phyloP scores from a whole-genome alignment of 1,284 basidiomycete genomes.

The Flammula alnicola region DNA sequence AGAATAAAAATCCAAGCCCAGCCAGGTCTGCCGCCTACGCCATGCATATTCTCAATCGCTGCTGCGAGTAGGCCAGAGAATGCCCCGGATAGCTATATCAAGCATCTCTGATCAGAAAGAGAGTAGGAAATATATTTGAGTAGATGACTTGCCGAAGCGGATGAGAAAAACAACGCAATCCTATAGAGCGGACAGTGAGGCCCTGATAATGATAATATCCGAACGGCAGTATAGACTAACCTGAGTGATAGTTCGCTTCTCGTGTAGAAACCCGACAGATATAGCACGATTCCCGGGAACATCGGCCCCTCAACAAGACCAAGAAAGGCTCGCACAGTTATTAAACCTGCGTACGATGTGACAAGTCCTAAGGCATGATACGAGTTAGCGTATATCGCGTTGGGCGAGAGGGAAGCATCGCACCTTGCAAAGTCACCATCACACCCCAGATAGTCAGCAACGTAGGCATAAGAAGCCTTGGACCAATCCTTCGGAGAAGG shows the following conservation, averaged over 20 bases:
- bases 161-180: slow-evolving; percentile 49
- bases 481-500: slow-evolving; percentile 52
- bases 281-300: slow-evolving; percentile 60
- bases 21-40: slow-evolving; percentile 49
- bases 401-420: background rate
- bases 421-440: slow-evolving; percentile 54
- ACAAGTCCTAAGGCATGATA: slow-evolving; percentile 48
- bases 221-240: slow-evolving; percentile 32
- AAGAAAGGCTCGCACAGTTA: slow-evolving; percentile 57
- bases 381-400: background rate
- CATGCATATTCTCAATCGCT: slow-evolving; percentile 54
- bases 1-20: slow-evolving; percentile 76
- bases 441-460: slow-evolving; percentile 58
- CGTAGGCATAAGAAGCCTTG: slow-evolving; percentile 51
- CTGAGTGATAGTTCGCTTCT: slow-evolving; percentile 55
- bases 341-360: slow-evolving; percentile 49
- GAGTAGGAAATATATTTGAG: background rate
- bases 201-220: slow-evolving; percentile 2
- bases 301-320: slow-evolving; percentile 60
- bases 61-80: slow-evolving; percentile 64
- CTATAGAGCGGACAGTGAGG: slow-evolving; percentile 22
- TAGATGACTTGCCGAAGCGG: slow-evolving; percentile 44
- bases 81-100: slow-evolving; percentile 47
- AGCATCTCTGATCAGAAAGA: background rate
- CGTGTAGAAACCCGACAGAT: slow-evolving; percentile 57